Evolutionary conservation across 176 grass and related monocot species (phyloP).

Genomic region (Alloteropsis semialata): DNA sequence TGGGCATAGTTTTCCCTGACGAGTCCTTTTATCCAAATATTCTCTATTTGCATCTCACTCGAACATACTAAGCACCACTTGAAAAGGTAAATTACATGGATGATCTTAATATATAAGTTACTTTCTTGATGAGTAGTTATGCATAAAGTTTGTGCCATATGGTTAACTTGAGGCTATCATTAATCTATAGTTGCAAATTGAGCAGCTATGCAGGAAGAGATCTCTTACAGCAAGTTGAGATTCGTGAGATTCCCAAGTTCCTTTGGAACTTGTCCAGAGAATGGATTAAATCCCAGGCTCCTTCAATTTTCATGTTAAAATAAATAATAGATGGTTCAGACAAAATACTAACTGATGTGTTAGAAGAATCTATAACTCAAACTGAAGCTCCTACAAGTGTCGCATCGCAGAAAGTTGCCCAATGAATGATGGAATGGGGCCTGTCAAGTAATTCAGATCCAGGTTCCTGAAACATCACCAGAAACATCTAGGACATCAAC

Average conservation of each 20-base stretch:
- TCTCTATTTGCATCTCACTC: neutral
- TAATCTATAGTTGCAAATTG: neutral
- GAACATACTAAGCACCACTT: neutral
- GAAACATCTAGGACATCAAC: neutral
- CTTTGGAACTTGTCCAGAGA: conserved; percentile 65
- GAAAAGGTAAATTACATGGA: neutral
- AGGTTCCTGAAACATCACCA: conserved; percentile 44
- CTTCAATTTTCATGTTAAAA: neutral
- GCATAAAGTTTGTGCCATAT: neutral
- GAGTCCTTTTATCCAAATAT: neutral
- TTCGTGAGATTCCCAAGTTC: conserved; percentile 68
- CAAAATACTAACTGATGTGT: neutral
- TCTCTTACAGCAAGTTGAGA: conserved; percentile 46
- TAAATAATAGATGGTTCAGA: neutral
- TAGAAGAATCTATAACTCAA: neutral
- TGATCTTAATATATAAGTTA: neutral
- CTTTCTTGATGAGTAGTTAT: neutral
- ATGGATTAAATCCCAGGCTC: conserved; percentile 45
- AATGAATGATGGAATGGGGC: conserved; percentile 58
- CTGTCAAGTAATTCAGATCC: conserved; percentile 48
- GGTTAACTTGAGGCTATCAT: neutral
- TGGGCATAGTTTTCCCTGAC: neutral
- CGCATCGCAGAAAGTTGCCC: conserved; percentile 55
- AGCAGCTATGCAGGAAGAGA: neutral
- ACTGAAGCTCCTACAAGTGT: conserved; percentile 40